Conservation (phyloP, 139 green algal species). For the Pedinophyceae sp. region DNA sequence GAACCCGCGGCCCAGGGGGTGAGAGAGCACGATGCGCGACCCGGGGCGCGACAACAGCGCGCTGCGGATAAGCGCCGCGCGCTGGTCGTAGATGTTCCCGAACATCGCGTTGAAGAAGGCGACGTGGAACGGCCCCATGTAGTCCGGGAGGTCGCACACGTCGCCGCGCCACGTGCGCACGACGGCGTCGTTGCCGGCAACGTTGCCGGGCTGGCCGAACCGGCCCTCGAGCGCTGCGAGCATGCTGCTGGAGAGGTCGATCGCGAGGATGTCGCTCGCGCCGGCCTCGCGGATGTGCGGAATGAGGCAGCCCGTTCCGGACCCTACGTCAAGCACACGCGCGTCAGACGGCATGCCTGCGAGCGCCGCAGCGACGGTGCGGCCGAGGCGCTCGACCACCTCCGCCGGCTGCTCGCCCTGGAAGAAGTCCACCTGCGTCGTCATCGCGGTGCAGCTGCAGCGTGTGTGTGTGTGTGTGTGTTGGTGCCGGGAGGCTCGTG, state of each 20-base stretch:
- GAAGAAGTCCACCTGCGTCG: too few relatives aligned
- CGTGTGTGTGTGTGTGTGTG: too few relatives aligned
- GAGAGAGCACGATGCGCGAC: conserved; percentile 2
- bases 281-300: not conserved
- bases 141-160: not conserved
- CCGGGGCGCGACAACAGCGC: not conserved
- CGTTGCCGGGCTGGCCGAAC: conserved; percentile 6
- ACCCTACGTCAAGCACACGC: not conserved
- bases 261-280: conserved; percentile 3
- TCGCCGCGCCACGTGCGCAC: conserved; percentile 1
- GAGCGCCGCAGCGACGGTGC: not conserved
- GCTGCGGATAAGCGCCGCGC: not conserved
- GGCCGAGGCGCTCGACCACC: not conserved
- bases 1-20: conserved; percentile 5
- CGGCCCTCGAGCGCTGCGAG: conserved; percentile 6
- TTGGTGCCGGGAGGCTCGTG: not conserved
- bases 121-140: conserved; percentile 5
- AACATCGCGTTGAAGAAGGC: conserved; percentile 15
- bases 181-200: conserved; percentile 7
- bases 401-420: too few relatives aligned
- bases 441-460: too few relatives aligned
- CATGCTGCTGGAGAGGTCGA: conserved; percentile 11
- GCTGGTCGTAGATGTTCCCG: conserved; percentile 12
- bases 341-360: not conserved
- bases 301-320: not conserved